Evolutionary conservation across 2,329 filamentous ascomycete genomes (phyloP), one percentile per base, ranked within the genome.

Genomic region (Juglanconis juglandina): DNA sequence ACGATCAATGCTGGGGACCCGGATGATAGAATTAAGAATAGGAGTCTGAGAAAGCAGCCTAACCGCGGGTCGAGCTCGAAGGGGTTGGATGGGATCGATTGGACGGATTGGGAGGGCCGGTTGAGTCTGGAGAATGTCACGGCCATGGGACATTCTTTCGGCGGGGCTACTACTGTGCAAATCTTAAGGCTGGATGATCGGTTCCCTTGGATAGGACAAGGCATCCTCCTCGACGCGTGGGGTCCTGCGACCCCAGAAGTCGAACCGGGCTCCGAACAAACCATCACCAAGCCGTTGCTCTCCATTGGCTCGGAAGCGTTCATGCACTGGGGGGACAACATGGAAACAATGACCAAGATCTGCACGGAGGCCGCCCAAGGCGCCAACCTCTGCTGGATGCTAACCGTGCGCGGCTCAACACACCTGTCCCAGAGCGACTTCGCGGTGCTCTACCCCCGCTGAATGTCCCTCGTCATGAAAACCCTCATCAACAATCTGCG

Each of bases 371-470:
- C 77, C 3, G 77, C 75, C 44, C 75, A 76, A 9, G 75, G 78
- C 8, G 77, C 77, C 10, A 72, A 72, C 2, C 71, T 76, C 1
- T 77, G 75, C 50, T 84, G 80, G 80, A 79, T 82, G 71, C 71
- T 81, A 68, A 79, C 80, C 33, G 76, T 82, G 54, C 75, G 77
- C 42, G 87, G 87, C 33, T 87, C 85, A 1, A 83, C 88, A 1
- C 86, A 90, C 68, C 76, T 89, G 35, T 84, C 81, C 5, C 86
- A 89, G 68, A 86, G 83, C 2, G 87, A 90, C 71, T 89, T 89
- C 67, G 82, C 83, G 1, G 73, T 89, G 1, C 72, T 90, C 17
- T 90, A 89, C 66, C 83, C 81, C 4, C 78, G 80, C 46, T 75
- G 85, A 65, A 82, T 83, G 68, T 81, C 82, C 1, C 69, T 85